Percentiles rank a stretch among this genome's conserved stretches.
phyloP scores from a whole-genome alignment of 2,329 filamentous ascomycete genomes.

The Penicillium oxalicum region DNA sequence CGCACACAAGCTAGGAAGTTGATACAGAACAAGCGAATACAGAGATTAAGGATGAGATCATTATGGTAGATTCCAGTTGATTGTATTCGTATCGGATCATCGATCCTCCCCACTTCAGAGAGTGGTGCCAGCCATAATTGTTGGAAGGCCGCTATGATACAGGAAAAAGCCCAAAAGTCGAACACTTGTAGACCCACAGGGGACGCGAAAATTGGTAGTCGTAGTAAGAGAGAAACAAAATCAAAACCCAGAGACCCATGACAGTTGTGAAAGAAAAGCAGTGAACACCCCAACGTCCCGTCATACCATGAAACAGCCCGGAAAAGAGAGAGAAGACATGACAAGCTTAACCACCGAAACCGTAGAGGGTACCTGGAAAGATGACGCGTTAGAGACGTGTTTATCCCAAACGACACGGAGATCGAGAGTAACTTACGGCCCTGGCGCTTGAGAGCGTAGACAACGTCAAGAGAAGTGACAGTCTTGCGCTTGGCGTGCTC shows the following conservation, averaged over 20 bases:
- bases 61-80: conserved; percentile 7
- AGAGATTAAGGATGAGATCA: not conserved
- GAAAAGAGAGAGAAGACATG: conserved; percentile 32
- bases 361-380: conserved; percentile 63
- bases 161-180: conserved; percentile 34
- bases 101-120: conserved; percentile 25
- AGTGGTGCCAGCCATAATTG: conserved; percentile 32
- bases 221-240: conserved; percentile 32
- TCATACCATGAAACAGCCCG: conserved; percentile 41
- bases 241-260: conserved; percentile 41
- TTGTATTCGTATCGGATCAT: conserved; percentile 36
- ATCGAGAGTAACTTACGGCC: conserved; percentile 40
- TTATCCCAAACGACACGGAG: not conserved
- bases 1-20: not conserved
- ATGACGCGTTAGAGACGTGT: conserved; percentile 16
- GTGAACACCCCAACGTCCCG: conserved; percentile 42
- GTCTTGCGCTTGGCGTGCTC: conserved; percentile 70
- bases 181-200: conserved; percentile 37
- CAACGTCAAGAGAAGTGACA: conserved; percentile 54
- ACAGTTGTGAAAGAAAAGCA: conserved; percentile 34
- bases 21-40: no score
- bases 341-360: conserved; percentile 72
- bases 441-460: conserved; percentile 60
- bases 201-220: conserved; percentile 36
- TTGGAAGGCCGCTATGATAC: conserved; percentile 40